Conservation (phyloP, 495 filamentous ascomycete species). For the Sordaria brevicollis region DNA sequence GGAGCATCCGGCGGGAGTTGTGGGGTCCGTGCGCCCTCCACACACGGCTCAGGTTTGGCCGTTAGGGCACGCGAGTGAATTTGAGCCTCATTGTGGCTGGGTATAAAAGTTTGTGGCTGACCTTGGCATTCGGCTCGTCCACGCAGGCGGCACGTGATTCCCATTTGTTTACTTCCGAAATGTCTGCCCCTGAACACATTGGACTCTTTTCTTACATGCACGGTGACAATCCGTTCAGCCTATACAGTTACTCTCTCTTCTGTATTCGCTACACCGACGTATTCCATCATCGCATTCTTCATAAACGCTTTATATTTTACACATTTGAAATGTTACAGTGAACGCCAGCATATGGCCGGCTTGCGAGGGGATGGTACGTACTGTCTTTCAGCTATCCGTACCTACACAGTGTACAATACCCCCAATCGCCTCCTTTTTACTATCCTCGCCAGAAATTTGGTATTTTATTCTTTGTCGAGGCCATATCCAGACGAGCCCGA, state of each 20-base stretch:
- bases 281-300: neutral
- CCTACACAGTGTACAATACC: neutral
- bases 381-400: neutral
- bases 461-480: neutral
- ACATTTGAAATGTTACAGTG: neutral
- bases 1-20: neutral
- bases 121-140: neutral
- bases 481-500: slow-evolving; percentile 1
- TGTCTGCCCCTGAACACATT: neutral
- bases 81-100: neutral
- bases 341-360: neutral
- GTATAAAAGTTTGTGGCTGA: neutral
- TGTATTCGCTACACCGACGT: neutral
- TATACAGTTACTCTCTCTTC: neutral
- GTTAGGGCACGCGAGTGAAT: neutral
- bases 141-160: neutral
- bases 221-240: neutral
- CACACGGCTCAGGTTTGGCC: neutral
- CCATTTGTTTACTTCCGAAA: neutral
- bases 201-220: neutral
- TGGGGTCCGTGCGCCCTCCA: slow-evolving; percentile 1
- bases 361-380: neutral
- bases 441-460: neutral
- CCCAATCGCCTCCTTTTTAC: neutral
- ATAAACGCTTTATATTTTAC: neutral